Conservation (phyloP, 192 early-diverging fungal species). For the Coemansia sp. region DNA sequence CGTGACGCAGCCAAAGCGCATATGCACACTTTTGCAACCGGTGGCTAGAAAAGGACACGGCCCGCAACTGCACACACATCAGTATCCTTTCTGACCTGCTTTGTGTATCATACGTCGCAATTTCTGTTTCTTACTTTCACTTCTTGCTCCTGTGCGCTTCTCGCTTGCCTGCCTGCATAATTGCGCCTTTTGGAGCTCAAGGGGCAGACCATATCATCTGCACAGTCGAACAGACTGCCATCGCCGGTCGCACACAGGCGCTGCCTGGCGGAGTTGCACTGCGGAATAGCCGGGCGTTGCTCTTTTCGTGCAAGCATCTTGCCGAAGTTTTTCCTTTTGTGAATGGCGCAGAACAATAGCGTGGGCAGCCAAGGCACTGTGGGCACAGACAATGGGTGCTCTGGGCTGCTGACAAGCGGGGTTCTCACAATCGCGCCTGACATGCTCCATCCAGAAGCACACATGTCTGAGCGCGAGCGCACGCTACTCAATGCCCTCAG, state of each 20-base stretch:
- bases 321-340: constrained; percentile 8
- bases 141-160: background rate
- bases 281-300: background rate
- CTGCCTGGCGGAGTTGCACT: too few species aligned
- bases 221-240: background rate
- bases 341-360: constrained; percentile 13
- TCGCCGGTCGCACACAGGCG: background rate
- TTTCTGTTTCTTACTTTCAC: background rate
- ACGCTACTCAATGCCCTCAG: constrained; percentile 19
- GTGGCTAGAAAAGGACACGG: background rate
- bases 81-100: constrained; percentile 2
- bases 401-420: constrained; percentile 8
- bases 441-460: constrained; percentile 14
- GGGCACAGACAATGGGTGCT: constrained; percentile 6
- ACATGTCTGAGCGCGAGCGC: constrained; percentile 21
- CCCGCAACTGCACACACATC: too few species aligned
- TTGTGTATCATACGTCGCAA: background rate
- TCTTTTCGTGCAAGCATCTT: background rate
- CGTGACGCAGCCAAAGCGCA: background rate
- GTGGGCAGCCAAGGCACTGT: background rate
- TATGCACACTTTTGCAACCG: background rate
- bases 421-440: constrained; percentile 11
- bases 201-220: background rate
- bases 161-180: constrained; percentile 1
- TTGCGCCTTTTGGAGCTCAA: background rate